Conservation (phyloP, 768 basidiomycete species). For the Leccinum rimulosum region DNA sequence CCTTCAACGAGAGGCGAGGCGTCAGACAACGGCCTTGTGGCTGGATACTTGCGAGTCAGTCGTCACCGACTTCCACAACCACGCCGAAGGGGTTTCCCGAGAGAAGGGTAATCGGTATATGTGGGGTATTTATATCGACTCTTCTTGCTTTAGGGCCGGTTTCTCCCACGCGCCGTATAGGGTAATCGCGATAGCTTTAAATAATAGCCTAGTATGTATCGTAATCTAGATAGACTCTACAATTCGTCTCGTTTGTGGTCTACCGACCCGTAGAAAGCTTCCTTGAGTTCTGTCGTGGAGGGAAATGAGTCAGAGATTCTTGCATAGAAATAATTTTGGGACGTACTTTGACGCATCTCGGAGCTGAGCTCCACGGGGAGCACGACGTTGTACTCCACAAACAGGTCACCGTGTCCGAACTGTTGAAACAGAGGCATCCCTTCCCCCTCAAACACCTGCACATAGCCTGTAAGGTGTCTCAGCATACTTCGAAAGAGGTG, state of each 20-base stretch:
- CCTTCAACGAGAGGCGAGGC: conserved; percentile 1
- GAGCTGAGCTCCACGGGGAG: conserved; percentile 71
- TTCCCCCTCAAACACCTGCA: conserved; percentile 82
- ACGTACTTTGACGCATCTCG: conserved; percentile 75
- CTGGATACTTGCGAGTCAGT: conserved; percentile 9
- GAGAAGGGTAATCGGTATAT: not conserved
- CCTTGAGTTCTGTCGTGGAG: conserved; percentile 47
- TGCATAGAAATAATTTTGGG: not conserved
- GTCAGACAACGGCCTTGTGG: conserved; percentile 20
- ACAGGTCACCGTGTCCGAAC: conserved; percentile 72
- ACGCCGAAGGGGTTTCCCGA: conserved; percentile 36
- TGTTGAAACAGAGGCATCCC: conserved; percentile 80
- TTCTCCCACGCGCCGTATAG: conserved; percentile 21
- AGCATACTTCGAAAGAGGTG: not conserved
- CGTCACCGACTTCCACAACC: not conserved
- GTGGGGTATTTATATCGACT: conserved; percentile 12
- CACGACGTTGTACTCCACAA: conserved; percentile 91
- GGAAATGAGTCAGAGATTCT: conserved; percentile 7
- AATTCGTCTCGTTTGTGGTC: conserved; percentile 38
- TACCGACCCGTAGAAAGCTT: conserved; percentile 48
- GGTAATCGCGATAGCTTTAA: conserved; percentile 1
- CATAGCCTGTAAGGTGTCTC: conserved; percentile 56
- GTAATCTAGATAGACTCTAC: conserved; percentile 22
- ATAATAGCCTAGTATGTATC: not conserved
- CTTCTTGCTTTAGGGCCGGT: conserved; percentile 30